Base-by-base conservation (phyloP, 2,329 filamentous ascomycete genomes). In the Monilinia fructicola region DNA sequence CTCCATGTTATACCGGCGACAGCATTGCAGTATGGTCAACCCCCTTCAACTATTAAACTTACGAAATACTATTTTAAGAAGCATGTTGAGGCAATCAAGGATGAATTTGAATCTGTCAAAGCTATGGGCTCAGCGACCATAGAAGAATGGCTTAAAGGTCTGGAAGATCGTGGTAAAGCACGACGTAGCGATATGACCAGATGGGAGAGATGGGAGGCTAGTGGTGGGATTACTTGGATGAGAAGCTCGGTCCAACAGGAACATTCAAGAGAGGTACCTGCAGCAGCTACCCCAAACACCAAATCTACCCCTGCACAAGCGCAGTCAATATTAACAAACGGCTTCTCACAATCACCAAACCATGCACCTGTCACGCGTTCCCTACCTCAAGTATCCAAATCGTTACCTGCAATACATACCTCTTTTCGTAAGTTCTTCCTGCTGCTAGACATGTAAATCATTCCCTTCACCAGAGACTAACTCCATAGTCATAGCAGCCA, bases 141-240 rank as follows among this genome's bases (percentile, higher is more conserved):
- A 4, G 89, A 92, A 71, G 91, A 93, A 76, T 95, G 91, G 91
- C 81, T 87, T 40, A 93, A 93, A 77, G 91, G 91, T 12, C 82
- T 95, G 4, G 84, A 87, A 54, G 80, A 79, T 38, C 83, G 85
- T 67, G 89, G 90, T 12, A 85, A 85, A 71, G 81, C 86, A 67
- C 78, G 82, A 59, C 83, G 87, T 71, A 82, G 80, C 14, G 87
- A 90, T 74, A 83, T 85, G 40, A 82, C 85, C 38, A 85, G 89
- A 60, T 94, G 90, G 88, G 91, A 93, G 75, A 89, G 87, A 73
- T 94, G 90, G 86, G 87, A 58, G 79, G 79, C 44, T 65, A 81
- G 52, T 54, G 71, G 73, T 62, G 71, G 72, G 12, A 55, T 75
- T 28, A 46, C 68, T 40, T 67, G 69, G 59, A 74, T 75, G 69